Percentiles rank a stretch among this genome's conserved stretches.
phyloP scores from a whole-genome alignment of 2,329 filamentous ascomycete genomes.

The Neonectria punicea region DNA sequence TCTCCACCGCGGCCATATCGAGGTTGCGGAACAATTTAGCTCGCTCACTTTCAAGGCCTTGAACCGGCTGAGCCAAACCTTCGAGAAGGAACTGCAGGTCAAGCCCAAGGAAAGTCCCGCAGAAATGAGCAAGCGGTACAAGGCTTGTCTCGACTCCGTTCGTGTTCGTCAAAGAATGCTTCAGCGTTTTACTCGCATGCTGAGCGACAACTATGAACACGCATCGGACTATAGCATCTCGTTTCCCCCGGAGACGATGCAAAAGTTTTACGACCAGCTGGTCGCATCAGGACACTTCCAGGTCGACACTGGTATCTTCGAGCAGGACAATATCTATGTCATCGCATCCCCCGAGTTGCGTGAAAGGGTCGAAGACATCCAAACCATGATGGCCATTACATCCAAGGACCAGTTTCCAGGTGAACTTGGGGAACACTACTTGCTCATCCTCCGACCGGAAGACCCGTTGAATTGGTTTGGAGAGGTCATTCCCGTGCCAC shows the following conservation, averaged over 20 bases:
- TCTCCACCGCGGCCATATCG: slow-evolving; percentile 92
- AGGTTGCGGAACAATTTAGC: slow-evolving; percentile 97
- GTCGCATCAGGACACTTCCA: slow-evolving; percentile 88
- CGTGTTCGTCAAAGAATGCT: slow-evolving; percentile 96
- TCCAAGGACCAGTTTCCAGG: slow-evolving; percentile 68
- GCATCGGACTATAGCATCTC: slow-evolving; percentile 94
- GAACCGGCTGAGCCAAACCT: slow-evolving; percentile 86
- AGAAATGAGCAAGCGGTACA: slow-evolving; percentile 98
- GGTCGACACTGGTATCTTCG: slow-evolving; percentile 76
- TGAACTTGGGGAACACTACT: slow-evolving; percentile 78
- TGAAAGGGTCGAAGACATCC: slow-evolving; percentile 82
- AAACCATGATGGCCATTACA: slow-evolving; percentile 82
- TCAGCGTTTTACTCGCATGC: slow-evolving; percentile 90
- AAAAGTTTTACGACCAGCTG: slow-evolving; percentile 83
- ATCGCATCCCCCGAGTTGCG: slow-evolving; percentile 85
- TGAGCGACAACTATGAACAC: slow-evolving; percentile 96
- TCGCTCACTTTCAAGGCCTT: slow-evolving; percentile 93
- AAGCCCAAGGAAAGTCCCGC: slow-evolving; percentile 83
- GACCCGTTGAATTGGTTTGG: slow-evolving; percentile 84
- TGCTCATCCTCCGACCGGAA: slow-evolving; percentile 87
- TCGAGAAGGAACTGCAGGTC: slow-evolving; percentile 88
- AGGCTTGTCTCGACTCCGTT: slow-evolving; percentile 93
- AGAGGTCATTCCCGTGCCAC: slow-evolving; percentile 73
- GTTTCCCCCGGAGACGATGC: slow-evolving; percentile 72
- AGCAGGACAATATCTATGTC: slow-evolving; percentile 81